These are phyloP conservation scores for Xylona heveae DNA, from an alignment of 495 filamentous ascomycete genomes.

Conservation along the genomic window DNA sequence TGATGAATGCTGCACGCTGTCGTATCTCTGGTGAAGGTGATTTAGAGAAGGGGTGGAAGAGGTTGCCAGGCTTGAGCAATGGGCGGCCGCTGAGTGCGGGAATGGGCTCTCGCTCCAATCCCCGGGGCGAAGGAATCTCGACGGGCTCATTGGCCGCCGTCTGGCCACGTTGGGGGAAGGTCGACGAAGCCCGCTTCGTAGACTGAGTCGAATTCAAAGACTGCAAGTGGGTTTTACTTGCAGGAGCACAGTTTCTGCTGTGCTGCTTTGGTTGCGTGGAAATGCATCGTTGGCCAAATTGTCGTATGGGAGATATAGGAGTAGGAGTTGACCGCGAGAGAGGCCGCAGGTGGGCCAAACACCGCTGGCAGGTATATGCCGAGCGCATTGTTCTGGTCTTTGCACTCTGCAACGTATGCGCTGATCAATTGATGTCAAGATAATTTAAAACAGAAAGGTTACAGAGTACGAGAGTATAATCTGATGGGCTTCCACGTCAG, in stretches of 20 bases:
- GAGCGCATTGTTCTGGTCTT: too few relatives aligned
- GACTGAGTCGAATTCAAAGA: too few relatives aligned
- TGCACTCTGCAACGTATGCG: too few relatives aligned
- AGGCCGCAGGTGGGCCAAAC: too few relatives aligned
- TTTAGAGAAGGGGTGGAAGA: constrained; percentile 78
- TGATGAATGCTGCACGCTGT: constrained; percentile 67
- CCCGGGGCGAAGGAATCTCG: neutral
- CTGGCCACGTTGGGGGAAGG: neutral
- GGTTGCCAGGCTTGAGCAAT: constrained; percentile 23
- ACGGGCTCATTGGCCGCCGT: neutral
- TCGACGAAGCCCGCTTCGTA: neutral
- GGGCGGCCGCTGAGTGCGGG: neutral
- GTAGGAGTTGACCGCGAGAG: too few relatives aligned
- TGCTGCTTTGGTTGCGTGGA: too few relatives aligned
- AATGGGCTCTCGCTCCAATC: neutral
- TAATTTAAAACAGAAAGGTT: neutral
- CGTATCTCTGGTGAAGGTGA: constrained; percentile 76
- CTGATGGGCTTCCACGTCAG: neutral
- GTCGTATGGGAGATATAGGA: too few relatives aligned
- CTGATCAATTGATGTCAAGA: too few relatives aligned
- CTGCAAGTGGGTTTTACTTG: too few relatives aligned
- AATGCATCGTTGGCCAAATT: too few relatives aligned
- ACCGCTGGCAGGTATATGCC: too few relatives aligned
- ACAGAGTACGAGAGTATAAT: neutral
- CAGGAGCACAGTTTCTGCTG: too few relatives aligned